Percentiles rank a stretch among this genome's conserved stretches.
These are phyloP conservation scores for Musa beccarii DNA, from an alignment of 176 grass and related monocot genomes.

Conservation along the genomic window DNA sequence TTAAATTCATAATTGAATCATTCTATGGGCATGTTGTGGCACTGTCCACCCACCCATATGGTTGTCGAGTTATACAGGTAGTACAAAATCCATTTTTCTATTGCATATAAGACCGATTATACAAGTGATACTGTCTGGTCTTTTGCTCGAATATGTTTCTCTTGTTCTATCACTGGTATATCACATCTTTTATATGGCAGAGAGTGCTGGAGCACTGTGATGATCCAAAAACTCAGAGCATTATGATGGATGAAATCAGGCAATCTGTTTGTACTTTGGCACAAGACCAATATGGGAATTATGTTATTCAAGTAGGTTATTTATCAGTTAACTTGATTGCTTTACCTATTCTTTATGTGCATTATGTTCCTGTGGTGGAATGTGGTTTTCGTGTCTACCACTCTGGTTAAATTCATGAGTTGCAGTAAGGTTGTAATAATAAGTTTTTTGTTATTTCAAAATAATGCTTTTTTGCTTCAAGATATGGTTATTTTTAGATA, in stretches of 20 bases:
- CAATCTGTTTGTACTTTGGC: slow-evolving; percentile 67
- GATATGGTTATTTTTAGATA: too few relatives aligned
- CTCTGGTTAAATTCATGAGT: neutral
- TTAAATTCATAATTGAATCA: slow-evolving; percentile 66
- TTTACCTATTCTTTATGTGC: neutral
- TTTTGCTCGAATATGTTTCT: slow-evolving; percentile 11
- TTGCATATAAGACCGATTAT: slow-evolving; percentile 1
- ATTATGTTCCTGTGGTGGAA: neutral
- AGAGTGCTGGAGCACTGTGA: slow-evolving; percentile 90
- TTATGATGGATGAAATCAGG: slow-evolving; percentile 97
- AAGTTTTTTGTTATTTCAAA: too few relatives aligned
- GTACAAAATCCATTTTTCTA: neutral
- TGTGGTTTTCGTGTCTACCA: neutral
- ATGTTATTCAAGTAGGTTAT: slow-evolving; percentile 82
- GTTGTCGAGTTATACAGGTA: slow-evolving; percentile 97
- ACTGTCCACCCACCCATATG: slow-evolving; percentile 93
- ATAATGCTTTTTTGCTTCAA: too few relatives aligned
- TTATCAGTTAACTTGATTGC: slow-evolving; percentile 2
- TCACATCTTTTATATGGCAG: slow-evolving; percentile 25
- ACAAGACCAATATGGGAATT: slow-evolving; percentile 95
- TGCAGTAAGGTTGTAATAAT: too few relatives aligned
- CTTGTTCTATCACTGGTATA: neutral
- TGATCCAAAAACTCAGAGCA: slow-evolving; percentile 66
- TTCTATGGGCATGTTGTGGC: slow-evolving; percentile 84
- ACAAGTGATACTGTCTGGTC: slow-evolving; percentile 3